A percentile compares a stretch with the other conserved stretches of the same genome.
Conservation (phyloP, 139 green algal genomes). For the Diplosphaera chodatii region DNA sequence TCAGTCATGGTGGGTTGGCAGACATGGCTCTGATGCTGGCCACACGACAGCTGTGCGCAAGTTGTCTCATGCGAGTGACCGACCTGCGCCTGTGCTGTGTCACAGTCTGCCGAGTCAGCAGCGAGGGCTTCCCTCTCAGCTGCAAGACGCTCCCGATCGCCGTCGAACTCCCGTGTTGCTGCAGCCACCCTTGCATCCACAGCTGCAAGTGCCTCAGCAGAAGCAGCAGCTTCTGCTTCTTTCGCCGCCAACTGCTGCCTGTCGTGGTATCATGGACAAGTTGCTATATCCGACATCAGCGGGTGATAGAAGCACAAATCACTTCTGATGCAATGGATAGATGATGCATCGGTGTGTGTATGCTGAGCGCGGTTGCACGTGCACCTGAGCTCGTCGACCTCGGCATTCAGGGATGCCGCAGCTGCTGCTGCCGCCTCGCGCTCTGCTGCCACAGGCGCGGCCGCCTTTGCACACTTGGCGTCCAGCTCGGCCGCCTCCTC, state of each 20-base stretch:
- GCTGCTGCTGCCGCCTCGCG: slow-evolving; percentile 8
- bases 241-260: slow-evolving; percentile 12
- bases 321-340: no score
- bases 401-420: slow-evolving; percentile 7
- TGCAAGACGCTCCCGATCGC: slow-evolving; percentile 4
- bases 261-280: no score
- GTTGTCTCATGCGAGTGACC: no score
- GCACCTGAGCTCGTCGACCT: slow-evolving; percentile 17
- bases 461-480: slow-evolving; percentile 18
- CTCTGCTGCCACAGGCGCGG: neutral
- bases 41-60: no score
- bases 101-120: slow-evolving; percentile 2
- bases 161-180: slow-evolving; percentile 11
- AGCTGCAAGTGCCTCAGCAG: slow-evolving; percentile 4
- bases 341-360: no score
- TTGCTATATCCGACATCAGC: no score
- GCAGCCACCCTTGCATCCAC: slow-evolving; percentile 8
- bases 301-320: no score
- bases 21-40: no score
- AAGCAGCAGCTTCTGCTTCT: slow-evolving; percentile 5
- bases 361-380: neutral
- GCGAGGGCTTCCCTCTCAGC: slow-evolving; percentile 14
- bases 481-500: slow-evolving; percentile 3
- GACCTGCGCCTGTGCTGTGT: slow-evolving; percentile 3
- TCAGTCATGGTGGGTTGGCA: no score